Base-by-base conservation (phyloP, 2,329 filamentous ascomycete species). In the Lasiodiplodia sp. region DNA sequence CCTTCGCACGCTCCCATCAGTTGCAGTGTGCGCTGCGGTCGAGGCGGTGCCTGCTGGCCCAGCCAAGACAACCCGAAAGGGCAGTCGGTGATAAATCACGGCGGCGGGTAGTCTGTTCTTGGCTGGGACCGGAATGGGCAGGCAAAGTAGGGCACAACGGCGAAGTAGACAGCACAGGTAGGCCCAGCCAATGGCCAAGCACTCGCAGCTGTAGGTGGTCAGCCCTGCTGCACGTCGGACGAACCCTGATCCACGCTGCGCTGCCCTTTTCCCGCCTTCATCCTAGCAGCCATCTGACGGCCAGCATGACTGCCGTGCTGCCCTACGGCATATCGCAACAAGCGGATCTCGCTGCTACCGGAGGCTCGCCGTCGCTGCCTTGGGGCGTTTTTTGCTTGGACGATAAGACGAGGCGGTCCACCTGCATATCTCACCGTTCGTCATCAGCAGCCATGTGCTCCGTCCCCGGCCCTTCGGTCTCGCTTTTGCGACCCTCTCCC, bases 341-440 rank as follows among this genome's bases (percentile, higher is more conserved):
- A 57, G 7, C 53, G 55, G 55, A 25, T 28, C 23, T 37, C 37
- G 10, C 18, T 40, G 8, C 55, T 57, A 34, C 53, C 31, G 31
- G 31, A 34, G 31, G 31, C 31, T 34, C 18, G 31, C 31, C n/a
- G 51, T n/a, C 31, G 51, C 18, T 25, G n/a, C n/a, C 11, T 37
- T 47, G 56, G 40, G 37, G 37, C 56, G 40, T 38, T 51, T 56
- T 58, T 51, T 67, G n/a, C 65, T 58, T 60, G 55, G 65, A 60
- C 65, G 65, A 67, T 67, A 67, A 67, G 65, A 67, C 34, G 55
- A 64, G 60, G 60, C 60, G 52, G 60, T 52, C 47, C 28, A 52
- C 60, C 60, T 52, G 47, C 60, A 52, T 38, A 52, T 52, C 44
- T 38, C 60, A 63, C 44, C 23, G 18, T 37, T 52, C n/a, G 16